phyloP scores from a whole-genome alignment of 2,329 filamentous ascomycete genomes.

The Aspergillus neotritici region DNA sequence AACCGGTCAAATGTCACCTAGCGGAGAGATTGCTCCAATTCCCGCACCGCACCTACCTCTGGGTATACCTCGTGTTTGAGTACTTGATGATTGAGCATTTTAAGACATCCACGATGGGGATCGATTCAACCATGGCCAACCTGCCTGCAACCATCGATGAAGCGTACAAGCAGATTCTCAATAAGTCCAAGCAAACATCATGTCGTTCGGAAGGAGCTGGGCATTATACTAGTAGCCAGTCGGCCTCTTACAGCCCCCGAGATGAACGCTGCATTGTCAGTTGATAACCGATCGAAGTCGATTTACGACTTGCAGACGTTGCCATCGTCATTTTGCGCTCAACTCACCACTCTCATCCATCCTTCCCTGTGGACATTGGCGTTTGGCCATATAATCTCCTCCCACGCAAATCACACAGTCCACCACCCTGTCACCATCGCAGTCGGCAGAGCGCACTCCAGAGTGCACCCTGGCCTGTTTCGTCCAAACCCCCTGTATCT shows the following conservation, averaged over 20 bases:
- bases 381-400: no score
- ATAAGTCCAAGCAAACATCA: slow-evolving; percentile 7
- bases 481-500: no score
- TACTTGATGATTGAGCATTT: slow-evolving; percentile 20
- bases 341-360: no score
- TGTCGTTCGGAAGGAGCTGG: slow-evolving; percentile 8
- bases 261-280: slow-evolving; percentile 8
- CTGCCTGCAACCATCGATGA: slow-evolving; percentile 27
- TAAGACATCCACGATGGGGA: slow-evolving; percentile 12
- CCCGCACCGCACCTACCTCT: slow-evolving; percentile 35
- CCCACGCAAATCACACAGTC: no score
- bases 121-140: neutral
- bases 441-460: no score
- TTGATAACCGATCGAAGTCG: slow-evolving; percentile 6
- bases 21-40: slow-evolving; percentile 2
- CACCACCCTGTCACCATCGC: no score
- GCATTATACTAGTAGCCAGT: slow-evolving; percentile 12
- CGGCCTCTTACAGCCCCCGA: slow-evolving; percentile 4
- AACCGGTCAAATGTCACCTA: slow-evolving; percentile 9
- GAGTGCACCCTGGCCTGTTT: no score
- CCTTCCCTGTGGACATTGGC: no score
- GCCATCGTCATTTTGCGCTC: no score
- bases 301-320: slow-evolving; percentile 8
- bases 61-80: slow-evolving; percentile 34
- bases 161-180: slow-evolving; percentile 23